Evolutionary conservation across 257 asterid species (phyloP), one percentile per base, ranked within the genome.

Genomic region (Cruciata laevipes): DNA sequence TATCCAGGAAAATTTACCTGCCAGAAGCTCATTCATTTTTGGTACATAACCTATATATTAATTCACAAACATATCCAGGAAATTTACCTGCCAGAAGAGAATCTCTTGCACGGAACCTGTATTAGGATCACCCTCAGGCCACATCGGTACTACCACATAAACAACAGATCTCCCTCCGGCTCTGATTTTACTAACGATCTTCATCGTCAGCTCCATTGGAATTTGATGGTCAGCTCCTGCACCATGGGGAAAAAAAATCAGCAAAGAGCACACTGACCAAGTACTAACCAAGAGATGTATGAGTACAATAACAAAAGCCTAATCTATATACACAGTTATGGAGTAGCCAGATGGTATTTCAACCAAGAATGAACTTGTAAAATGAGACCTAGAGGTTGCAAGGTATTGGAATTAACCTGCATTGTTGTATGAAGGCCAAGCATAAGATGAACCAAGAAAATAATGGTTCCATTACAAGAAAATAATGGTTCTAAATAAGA

Each of bases 171-270:
- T n/a, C n/a, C n/a, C n/a, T n/a, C n/a, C n/a, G n/a, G n/a, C n/a
- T n/a, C n/a, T n/a, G n/a, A n/a, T n/a, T n/a, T n/a, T n/a, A n/a
- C n/a, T n/a, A n/a, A n/a, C n/a, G n/a, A n/a, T n/a, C n/a, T n/a
- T n/a, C n/a, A n/a, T n/a, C n/a, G n/a, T n/a, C n/a, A n/a, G n/a
- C n/a, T n/a, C n/a, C n/a, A n/a, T n/a, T n/a, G n/a, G n/a, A n/a
- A n/a, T n/a, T n/a, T n/a, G n/a, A n/a, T 91, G 91, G 79, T 91
- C 97, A 78, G 96, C 97, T 65, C 95, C 97, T 91, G 83, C 66
- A 71, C 75, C 70, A 51, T 60, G 55, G 65, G 7, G 52, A 12
- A 53, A 30, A n/a, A 63, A 38, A 10, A 71, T 66, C 32, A 33
- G 32, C 40, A 57, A 68, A 53, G 23, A 24, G 5, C 38, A 64